Percentiles rank a stretch among this genome's conserved stretches.
Conservation (phyloP, 2,329 filamentous ascomycete species). For the Hypoxylon sp. region DNA sequence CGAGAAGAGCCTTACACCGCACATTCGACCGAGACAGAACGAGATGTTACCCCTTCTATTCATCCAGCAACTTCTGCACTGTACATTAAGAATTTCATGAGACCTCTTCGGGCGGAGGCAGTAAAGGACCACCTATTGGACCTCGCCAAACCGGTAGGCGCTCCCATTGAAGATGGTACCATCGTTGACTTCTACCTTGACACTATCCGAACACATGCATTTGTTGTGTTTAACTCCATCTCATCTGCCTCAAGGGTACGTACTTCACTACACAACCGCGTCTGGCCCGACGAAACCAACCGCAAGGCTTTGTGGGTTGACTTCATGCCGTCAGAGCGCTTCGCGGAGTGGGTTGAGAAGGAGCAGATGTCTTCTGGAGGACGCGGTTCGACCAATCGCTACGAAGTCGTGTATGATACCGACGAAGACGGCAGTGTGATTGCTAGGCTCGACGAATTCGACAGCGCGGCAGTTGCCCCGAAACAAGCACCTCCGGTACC, state of each 20-base stretch:
- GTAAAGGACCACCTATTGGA: conserved; percentile 78
- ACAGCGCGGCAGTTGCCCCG: conserved; percentile 47
- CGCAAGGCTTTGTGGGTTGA: conserved; percentile 90
- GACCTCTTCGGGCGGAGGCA: conserved; percentile 79
- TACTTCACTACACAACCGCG: conserved; percentile 79
- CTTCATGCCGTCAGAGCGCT: conserved; percentile 83
- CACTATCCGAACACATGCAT: conserved; percentile 87
- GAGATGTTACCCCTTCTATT: conserved; percentile 68
- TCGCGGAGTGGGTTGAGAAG: conserved; percentile 79
- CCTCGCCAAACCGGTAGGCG: conserved; percentile 74
- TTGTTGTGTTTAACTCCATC: conserved; percentile 79
- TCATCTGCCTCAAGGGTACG: conserved; percentile 84
- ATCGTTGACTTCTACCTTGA: conserved; percentile 84
- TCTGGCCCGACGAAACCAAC: conserved; percentile 90
- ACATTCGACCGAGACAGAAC: conserved; percentile 48
- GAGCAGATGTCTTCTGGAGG: conserved; percentile 69
- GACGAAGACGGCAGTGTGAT: conserved; percentile 68
- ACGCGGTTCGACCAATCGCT: conserved; percentile 65
- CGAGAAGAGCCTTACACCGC: conserved; percentile 44
- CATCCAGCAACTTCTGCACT: conserved; percentile 83
- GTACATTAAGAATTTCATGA: conserved; percentile 92
- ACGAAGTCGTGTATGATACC: conserved; percentile 80
- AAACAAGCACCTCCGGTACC: conserved; percentile 38
- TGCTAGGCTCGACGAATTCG: conserved; percentile 69
- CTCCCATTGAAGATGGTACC: conserved; percentile 66